Conservation (phyloP, 2,329 filamentous ascomycete genomes). For the Alternaria viburni region DNA sequence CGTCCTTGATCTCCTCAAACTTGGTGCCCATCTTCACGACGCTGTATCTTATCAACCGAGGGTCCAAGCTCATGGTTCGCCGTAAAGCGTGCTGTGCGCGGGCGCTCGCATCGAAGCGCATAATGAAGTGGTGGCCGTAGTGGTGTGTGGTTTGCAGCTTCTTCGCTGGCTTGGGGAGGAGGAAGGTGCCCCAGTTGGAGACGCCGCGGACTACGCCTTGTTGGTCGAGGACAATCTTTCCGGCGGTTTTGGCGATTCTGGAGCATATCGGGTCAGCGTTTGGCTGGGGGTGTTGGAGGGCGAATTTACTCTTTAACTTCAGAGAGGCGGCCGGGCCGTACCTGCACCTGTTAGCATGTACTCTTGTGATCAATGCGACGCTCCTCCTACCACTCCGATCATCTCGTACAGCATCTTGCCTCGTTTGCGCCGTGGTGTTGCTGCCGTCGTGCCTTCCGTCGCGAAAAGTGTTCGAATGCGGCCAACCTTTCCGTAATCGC, state of each 20-base stretch:
- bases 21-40: slow-evolving; percentile 83
- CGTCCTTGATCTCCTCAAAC: slow-evolving; percentile 66
- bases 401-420: slow-evolving; percentile 90
- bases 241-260: slow-evolving; percentile 87
- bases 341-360: slow-evolving; percentile 59
- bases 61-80: slow-evolving; percentile 80
- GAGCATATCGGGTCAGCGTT: background rate
- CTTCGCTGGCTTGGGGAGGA: slow-evolving; percentile 78
- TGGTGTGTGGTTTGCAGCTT: slow-evolving; percentile 84
- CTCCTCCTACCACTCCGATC: slow-evolving; percentile 81
- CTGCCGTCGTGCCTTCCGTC: slow-evolving; percentile 17
- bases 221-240: slow-evolving; percentile 78
- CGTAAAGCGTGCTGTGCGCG: slow-evolving; percentile 76
- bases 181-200: slow-evolving; percentile 93
- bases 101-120: slow-evolving; percentile 87
- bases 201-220: slow-evolving; percentile 91
- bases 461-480: slow-evolving; percentile 29
- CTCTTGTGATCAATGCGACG: background rate
- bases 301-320: slow-evolving; percentile 88
- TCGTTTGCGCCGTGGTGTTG: slow-evolving; percentile 4
- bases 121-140: slow-evolving; percentile 93
- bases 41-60: slow-evolving; percentile 84
- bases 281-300: slow-evolving; percentile 8
- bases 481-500: slow-evolving; percentile 25
- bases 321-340: slow-evolving; percentile 84